Base-by-base conservation (phyloP, 495 filamentous ascomycete genomes). In the Pyrenula aspistea region DNA sequence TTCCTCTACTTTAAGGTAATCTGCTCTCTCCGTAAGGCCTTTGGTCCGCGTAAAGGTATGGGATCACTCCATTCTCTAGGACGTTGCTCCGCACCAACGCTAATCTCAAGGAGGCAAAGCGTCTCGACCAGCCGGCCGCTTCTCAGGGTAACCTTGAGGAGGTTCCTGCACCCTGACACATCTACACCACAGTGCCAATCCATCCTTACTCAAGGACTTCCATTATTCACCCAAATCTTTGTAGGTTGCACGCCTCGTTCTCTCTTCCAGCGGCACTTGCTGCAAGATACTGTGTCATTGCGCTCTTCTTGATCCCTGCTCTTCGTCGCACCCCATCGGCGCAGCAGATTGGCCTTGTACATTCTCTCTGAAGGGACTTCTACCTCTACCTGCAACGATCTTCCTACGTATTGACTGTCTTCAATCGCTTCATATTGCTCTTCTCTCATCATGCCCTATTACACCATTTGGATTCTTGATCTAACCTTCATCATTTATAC, bases 341-440 rank as follows among this genome's bases (percentile, higher is more conserved):
- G 31, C 15, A 42, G 31, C 31, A 42, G 31, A 42, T 42, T 42
- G 31, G 31, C 31, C 15, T 42, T 42, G 31, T 15, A 42, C 31
- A 42, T 42, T 42, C 15, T 42, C 4, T 42, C 31, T 42, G 4
- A 15, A 42, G 8, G 31, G 8, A 42, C 31, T 42, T 42, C 31
- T 4, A 42, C 55, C 79, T 78, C 56, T 81, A 81, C 60, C 79
- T 77, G 54, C 73, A 72, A 55, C 71, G 79, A 62, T 81, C 77
- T 58, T 78, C 79, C 60, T 78, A 78, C 81, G 67, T 65, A 77
- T 56, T 55, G 21, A 19, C 53, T 47, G 52, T 25, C 53, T 57
- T 54, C 53, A 50, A 60, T 48, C 55, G 58, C 25, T 57, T 25
- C 59, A 56, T 60, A 54, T 51, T 60, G 61, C 57, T 64, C 55